Evolutionary conservation across 1,284 basidiomycete genomes (phyloP).

Genomic region (Singerocomus rubriflavus): DNA sequence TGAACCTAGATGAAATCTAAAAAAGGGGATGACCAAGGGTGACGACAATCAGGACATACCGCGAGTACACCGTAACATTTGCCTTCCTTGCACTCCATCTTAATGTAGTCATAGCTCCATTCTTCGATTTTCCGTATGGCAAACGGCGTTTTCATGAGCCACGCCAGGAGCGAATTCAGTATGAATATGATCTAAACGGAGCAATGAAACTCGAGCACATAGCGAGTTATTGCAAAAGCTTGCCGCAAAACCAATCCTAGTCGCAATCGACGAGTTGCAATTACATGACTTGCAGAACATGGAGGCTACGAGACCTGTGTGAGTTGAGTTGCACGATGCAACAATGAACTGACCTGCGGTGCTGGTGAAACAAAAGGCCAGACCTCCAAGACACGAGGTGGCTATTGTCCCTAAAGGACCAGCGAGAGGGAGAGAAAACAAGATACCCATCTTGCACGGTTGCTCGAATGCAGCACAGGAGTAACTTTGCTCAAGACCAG

Average conservation of each 20-base stretch:
- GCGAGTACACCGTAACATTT: conserved; percentile 97
- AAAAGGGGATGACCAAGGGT: not conserved
- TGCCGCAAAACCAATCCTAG: conserved; percentile 94
- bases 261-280: conserved; percentile 98
- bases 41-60: conserved; percentile 45
- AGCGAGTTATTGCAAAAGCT: not conserved
- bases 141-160: conserved; percentile 91
- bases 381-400: conserved; percentile 76
- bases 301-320: conserved; percentile 53
- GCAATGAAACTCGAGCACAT: conserved; percentile 1
- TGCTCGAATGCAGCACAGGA: not conserved
- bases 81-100: conserved; percentile 92
- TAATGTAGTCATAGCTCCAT: conserved; percentile 95
- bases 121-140: conserved; percentile 88
- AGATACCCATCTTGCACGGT: conserved; percentile 59
- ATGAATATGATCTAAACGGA: conserved; percentile 83
- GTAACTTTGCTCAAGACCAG: not conserved
- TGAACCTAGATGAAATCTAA: conserved; percentile 63
- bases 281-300: conserved; percentile 99
- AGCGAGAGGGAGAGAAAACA: conserved; percentile 85
- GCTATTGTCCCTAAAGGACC: conserved; percentile 76
- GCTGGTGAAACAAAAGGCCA: conserved; percentile 81
- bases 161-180: conserved; percentile 94
- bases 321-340: not conserved
- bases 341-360: conserved; percentile 58